phyloP scores from a whole-genome alignment of 208 protist genomes.

The Trypanosoma platydactyli region DNA sequence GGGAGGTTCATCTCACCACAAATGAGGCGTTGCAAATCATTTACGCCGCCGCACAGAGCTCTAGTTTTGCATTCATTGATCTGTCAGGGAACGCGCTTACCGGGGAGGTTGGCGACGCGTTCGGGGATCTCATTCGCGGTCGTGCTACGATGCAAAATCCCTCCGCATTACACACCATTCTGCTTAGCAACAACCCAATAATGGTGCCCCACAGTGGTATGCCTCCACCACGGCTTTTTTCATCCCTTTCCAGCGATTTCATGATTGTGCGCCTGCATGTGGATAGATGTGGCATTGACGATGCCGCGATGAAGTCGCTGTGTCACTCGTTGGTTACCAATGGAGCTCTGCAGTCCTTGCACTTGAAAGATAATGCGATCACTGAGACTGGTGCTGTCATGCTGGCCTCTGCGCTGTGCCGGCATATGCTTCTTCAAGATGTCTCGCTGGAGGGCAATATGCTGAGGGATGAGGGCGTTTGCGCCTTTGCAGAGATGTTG shows the following conservation, averaged over 20 bases:
- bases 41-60: slow-evolving; percentile 48
- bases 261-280: slow-evolving; percentile 52
- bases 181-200: slow-evolving; percentile 67
- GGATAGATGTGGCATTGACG: slow-evolving; percentile 61
- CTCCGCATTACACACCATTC: slow-evolving; percentile 51
- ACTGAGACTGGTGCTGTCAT: slow-evolving; percentile 47
- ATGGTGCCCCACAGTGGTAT: slow-evolving; percentile 31
- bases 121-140: slow-evolving; percentile 56
- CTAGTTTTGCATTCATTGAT: slow-evolving; percentile 56
- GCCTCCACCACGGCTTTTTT: slow-evolving; percentile 34
- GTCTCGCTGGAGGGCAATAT: slow-evolving; percentile 68
- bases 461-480: slow-evolving; percentile 76
- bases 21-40: slow-evolving; percentile 53
- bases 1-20: slow-evolving; percentile 52
- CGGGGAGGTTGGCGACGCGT: slow-evolving; percentile 50
- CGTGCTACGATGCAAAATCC: slow-evolving; percentile 34
- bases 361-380: slow-evolving; percentile 66
- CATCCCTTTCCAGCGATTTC: slow-evolving; percentile 55
- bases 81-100: slow-evolving; percentile 70
- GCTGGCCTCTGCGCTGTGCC: slow-evolving; percentile 61
- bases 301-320: slow-evolving; percentile 46
- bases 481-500: slow-evolving; percentile 72
- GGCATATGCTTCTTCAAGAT: slow-evolving; percentile 49
- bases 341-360: slow-evolving; percentile 45
- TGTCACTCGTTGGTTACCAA: slow-evolving; percentile 74